These are phyloP conservation scores for Spizellomyces punctatus DNA, from an alignment of 192 early-diverging fungal species.

Conservation along the genomic window DNA sequence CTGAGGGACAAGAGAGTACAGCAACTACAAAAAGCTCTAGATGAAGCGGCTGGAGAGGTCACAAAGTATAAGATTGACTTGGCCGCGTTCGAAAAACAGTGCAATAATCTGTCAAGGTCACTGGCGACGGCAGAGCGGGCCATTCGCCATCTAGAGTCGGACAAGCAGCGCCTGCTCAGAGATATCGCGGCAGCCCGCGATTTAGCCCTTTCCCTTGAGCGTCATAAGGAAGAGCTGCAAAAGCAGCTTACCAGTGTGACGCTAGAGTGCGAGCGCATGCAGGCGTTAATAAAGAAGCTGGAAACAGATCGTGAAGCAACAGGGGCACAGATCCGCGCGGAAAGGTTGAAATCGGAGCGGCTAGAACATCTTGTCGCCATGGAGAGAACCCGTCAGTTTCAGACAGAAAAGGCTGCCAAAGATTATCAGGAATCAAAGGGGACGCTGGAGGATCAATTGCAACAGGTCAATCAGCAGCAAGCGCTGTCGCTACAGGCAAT, in stretches of 20 bases:
- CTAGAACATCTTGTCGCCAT: constrained; percentile 47
- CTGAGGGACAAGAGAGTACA: constrained; percentile 51
- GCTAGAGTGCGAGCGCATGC: background rate
- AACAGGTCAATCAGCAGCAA: constrained; percentile 33
- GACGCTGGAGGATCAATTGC: constrained; percentile 18
- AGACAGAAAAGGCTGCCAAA: constrained; percentile 39
- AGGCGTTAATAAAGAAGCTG: constrained; percentile 10
- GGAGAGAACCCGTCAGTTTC: constrained; percentile 51
- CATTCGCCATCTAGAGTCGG: constrained; percentile 44
- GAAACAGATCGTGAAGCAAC: constrained; percentile 27
- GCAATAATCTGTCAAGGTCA: constrained; percentile 43
- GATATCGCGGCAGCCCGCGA: constrained; percentile 40
- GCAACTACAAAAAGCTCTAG: constrained; percentile 45
- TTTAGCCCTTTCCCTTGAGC: background rate
- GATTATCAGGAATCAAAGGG: constrained; percentile 20
- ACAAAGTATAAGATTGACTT: constrained; percentile 46
- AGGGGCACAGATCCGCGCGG: background rate
- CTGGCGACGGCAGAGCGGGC: constrained; percentile 27
- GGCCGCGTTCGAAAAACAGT: constrained; percentile 48
- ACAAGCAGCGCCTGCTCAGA: constrained; percentile 42
- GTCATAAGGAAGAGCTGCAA: too few species aligned
- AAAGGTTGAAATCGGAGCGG: constrained; percentile 43
- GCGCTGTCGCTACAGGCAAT: constrained; percentile 6
- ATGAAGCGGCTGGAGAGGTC: constrained; percentile 35
- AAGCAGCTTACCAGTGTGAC: too few species aligned